These are phyloP conservation scores for Setaria viridis DNA, from an alignment of 202 grass and related monocot species.

Conservation along the genomic window DNA sequence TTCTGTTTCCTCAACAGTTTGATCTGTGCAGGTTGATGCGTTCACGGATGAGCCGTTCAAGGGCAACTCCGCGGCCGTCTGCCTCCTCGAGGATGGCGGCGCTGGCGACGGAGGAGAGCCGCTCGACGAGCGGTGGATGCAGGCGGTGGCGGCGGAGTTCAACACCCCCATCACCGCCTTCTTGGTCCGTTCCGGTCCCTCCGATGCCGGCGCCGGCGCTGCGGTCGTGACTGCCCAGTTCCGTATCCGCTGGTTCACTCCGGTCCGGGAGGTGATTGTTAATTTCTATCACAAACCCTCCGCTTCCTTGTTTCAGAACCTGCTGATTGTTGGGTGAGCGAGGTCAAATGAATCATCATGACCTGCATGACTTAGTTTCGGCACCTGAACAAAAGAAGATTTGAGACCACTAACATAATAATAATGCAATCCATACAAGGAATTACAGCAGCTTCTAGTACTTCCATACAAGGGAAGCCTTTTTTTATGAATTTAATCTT, in stretches of 20 bases:
- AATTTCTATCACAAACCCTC: background rate
- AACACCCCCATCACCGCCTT: constrained; percentile 55
- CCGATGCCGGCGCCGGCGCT: background rate
- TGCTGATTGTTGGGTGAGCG: background rate
- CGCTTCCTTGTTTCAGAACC: background rate
- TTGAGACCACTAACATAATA: too few species aligned
- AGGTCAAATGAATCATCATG: background rate
- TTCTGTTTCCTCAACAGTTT: background rate
- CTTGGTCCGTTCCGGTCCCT: constrained; percentile 11
- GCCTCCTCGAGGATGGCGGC: constrained; percentile 47
- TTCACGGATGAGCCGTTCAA: constrained; percentile 59
- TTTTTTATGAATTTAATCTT: background rate
- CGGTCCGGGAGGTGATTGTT: constrained; percentile 38
- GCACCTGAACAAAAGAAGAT: too few species aligned
- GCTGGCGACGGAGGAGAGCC: background rate
- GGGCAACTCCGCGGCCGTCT: constrained; percentile 70
- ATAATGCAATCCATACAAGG: too few species aligned
- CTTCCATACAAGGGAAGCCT: background rate
- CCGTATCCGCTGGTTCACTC: constrained; percentile 67
- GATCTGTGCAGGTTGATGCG: constrained; percentile 61
- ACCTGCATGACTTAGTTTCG: too few species aligned
- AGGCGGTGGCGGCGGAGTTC: constrained; percentile 65
- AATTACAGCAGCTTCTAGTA: background rate
- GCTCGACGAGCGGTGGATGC: constrained; percentile 59
- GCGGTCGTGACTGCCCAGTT: constrained; percentile 18